These are phyloP conservation scores for Colletotrichum tropicale DNA, from an alignment of 2,329 filamentous ascomycete species.

Conservation along the genomic window DNA sequence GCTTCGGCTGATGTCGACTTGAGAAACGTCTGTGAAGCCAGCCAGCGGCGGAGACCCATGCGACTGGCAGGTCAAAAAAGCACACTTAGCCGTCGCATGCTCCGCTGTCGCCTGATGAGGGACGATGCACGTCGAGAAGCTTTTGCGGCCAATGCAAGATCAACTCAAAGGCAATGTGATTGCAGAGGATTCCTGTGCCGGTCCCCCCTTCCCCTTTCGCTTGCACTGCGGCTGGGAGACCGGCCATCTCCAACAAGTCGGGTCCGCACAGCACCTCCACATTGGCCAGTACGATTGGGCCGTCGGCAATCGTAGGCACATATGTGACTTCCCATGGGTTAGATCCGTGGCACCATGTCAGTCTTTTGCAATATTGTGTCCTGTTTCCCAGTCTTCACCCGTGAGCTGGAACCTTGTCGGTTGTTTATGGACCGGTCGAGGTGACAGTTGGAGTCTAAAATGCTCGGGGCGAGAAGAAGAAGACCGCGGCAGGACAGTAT, in stretches of 20 bases:
- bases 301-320: slow-evolving; percentile 31
- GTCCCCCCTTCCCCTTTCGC: background rate
- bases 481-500: background rate
- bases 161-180: background rate
- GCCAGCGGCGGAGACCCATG: slow-evolving; percentile 24
- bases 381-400: background rate
- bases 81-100: background rate
- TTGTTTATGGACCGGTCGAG: background rate
- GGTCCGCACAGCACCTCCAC: slow-evolving; percentile 2
- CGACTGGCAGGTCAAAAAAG: background rate
- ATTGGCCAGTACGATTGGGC: slow-evolving; percentile 4
- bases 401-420: background rate
- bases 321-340: slow-evolving; percentile 32
- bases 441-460: background rate
- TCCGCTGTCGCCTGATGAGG: slow-evolving; percentile 8
- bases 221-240: background rate
- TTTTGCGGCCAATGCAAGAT: background rate
- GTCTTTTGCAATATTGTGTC: background rate
- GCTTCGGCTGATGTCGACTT: background rate
- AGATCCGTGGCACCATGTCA: slow-evolving; percentile 29
- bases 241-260: slow-evolving; percentile 6
- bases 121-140: background rate
- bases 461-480: slow-evolving; percentile 4
- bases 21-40: slow-evolving; percentile 24
- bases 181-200: background rate